These are phyloP conservation scores for Neurospora intermedia DNA, from an alignment of 495 filamentous ascomycete species.

Conservation along the genomic window DNA sequence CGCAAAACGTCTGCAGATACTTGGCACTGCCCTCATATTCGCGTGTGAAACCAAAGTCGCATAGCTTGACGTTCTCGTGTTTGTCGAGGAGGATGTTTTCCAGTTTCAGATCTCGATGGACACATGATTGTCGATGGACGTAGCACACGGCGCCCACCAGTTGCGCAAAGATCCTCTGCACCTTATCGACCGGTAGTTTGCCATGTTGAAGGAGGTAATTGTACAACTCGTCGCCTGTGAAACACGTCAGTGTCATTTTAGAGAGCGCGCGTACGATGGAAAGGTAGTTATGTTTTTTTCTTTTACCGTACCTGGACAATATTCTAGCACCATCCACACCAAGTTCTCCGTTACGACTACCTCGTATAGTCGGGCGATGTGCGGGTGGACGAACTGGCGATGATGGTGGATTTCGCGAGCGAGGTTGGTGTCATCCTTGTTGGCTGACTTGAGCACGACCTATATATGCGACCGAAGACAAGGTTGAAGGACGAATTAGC, in stretches of 20 bases:
- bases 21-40: slow-evolving; percentile 94
- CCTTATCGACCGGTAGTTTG: slow-evolving; percentile 73
- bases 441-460: slow-evolving; percentile 97
- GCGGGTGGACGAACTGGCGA: slow-evolving; percentile 92
- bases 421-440: slow-evolving; percentile 90
- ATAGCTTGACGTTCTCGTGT: slow-evolving; percentile 95
- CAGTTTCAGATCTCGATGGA: slow-evolving; percentile 92
- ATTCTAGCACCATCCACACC: slow-evolving; percentile 95
- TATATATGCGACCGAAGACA: slow-evolving; percentile 22
- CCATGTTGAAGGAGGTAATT: slow-evolving; percentile 87
- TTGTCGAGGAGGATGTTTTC: slow-evolving; percentile 98
- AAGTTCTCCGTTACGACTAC: slow-evolving; percentile 91
- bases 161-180: slow-evolving; percentile 91
- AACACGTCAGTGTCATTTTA: slow-evolving; percentile 10
- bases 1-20: slow-evolving; percentile 95
- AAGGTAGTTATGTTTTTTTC: no score
- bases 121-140: slow-evolving; percentile 90
- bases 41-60: slow-evolving; percentile 94
- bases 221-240: slow-evolving; percentile 85
- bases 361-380: slow-evolving; percentile 94
- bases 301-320: slow-evolving; percentile 78
- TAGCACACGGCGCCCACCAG: slow-evolving; percentile 92
- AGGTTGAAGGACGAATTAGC: neutral
- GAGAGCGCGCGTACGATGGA: no score
- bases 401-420: slow-evolving; percentile 97